A percentile compares a stretch with the other conserved stretches of the same genome.
These are phyloP conservation scores for Chytriomyces sp. DNA, from an alignment of 192 early-diverging fungal genomes.

Conservation along the genomic window DNA sequence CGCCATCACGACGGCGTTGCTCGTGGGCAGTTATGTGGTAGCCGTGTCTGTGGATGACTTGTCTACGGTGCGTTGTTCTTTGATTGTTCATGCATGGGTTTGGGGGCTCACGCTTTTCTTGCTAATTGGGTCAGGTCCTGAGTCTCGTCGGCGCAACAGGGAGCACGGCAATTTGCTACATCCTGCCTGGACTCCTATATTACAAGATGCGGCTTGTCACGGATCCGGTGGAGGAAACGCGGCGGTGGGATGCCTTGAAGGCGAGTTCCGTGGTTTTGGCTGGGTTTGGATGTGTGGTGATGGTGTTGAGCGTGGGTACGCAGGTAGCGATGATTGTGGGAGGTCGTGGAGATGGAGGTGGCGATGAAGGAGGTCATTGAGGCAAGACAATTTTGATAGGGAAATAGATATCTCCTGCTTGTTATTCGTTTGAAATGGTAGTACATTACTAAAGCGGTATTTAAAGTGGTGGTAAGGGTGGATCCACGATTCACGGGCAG, in stretches of 20 bases:
- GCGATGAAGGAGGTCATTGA: too few species aligned
- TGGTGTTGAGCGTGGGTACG: slow-evolving; percentile 52
- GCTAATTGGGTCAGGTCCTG: slow-evolving; percentile 58
- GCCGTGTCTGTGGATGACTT: slow-evolving; percentile 65
- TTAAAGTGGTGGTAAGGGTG: too few species aligned
- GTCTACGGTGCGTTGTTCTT: slow-evolving; percentile 58
- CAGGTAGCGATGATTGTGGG: slow-evolving; percentile 11
- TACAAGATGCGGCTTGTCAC: slow-evolving; percentile 63
- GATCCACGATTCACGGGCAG: too few species aligned
- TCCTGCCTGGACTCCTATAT: slow-evolving; percentile 92
- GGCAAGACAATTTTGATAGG: too few species aligned
- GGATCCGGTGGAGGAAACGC: slow-evolving; percentile 8
- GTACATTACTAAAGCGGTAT: too few species aligned
- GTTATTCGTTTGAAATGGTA: too few species aligned
- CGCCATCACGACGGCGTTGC: slow-evolving; percentile 24
- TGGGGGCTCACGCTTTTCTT: neutral
- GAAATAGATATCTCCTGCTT: too few species aligned
- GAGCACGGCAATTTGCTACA: slow-evolving; percentile 94
- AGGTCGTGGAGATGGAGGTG: slow-evolving; percentile 15
- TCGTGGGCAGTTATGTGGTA: slow-evolving; percentile 36
- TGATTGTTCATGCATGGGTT: neutral
- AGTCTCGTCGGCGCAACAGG: slow-evolving; percentile 96
- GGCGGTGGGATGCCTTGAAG: slow-evolving; percentile 66
- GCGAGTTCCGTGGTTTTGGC: slow-evolving; percentile 63
- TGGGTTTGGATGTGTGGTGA: slow-evolving; percentile 73